phyloP scores from a whole-genome alignment of 129 eudicot genomes.

The Flaveria robusta region DNA sequence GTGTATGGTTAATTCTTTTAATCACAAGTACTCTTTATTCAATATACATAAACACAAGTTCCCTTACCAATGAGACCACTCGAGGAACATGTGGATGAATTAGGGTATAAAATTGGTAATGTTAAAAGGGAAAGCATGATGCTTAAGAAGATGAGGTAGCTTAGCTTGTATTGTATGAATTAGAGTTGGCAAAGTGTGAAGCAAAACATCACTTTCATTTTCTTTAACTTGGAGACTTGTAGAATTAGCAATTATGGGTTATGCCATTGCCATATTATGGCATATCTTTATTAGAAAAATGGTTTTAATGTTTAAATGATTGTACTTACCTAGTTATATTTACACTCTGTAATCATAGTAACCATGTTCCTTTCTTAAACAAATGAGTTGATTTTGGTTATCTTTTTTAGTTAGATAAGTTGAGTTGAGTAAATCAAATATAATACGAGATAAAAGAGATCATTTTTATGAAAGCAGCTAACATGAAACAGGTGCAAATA shows the following conservation, averaged over 20 bases:
- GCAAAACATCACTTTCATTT: constrained; percentile 27
- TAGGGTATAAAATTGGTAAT: neutral
- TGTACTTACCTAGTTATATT: neutral
- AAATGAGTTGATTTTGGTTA: neutral
- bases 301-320: neutral
- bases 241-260: constrained; percentile 23
- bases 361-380: neutral
- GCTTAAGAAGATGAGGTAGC: constrained; percentile 27
- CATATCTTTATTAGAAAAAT: neutral
- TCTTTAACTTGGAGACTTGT: constrained; percentile 42
- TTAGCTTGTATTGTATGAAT: constrained; percentile 32
- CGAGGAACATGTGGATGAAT: neutral
- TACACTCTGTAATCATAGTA: neutral
- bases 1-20: too few relatives aligned
- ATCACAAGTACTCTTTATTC: too few relatives aligned
- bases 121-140: constrained; percentile 14
- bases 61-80: too few relatives aligned
- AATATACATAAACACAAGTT: too few relatives aligned
- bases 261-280: neutral
- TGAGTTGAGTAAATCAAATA: neutral
- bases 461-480: neutral
- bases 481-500: too few relatives aligned
- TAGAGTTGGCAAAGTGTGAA: constrained; percentile 40
- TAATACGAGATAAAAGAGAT: neutral
- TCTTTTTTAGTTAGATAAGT: neutral